These are phyloP conservation scores for Grammothele lineata DNA, from an alignment of 768 basidiomycete genomes.

Conservation along the genomic window DNA sequence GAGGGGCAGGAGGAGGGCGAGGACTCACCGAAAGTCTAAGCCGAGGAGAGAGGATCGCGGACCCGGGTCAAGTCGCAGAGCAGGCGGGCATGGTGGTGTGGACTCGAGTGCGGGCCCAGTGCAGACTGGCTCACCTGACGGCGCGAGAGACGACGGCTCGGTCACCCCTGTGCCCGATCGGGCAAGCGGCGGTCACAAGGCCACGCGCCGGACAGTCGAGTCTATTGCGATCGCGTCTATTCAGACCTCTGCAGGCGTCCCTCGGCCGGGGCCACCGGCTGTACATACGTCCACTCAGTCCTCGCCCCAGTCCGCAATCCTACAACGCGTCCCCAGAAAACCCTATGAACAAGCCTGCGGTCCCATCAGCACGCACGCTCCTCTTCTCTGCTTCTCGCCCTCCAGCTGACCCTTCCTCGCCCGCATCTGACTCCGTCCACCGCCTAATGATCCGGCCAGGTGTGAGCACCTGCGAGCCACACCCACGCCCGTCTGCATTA, in stretches of 20 bases:
- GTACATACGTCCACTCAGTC: no score
- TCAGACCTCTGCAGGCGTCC: no score
- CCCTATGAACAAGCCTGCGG: no score
- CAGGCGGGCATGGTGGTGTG: no score
- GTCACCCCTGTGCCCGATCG: slow-evolving; percentile 17
- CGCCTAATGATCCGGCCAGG: slow-evolving; percentile 8
- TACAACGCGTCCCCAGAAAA: no score
- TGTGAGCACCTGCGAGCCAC: not conserved
- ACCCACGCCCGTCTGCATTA: slow-evolving; percentile 10
- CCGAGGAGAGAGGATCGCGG: not conserved
- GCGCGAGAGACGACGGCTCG: slow-evolving; percentile 16
- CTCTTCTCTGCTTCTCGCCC: slow-evolving; percentile 6
- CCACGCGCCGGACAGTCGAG: not conserved
- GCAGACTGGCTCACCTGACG: slow-evolving; percentile 13
- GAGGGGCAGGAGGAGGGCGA: not conserved
- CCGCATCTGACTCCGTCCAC: slow-evolving; percentile 3
- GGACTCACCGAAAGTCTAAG: slow-evolving; percentile 12
- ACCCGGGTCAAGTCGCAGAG: no score
- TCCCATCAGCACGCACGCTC: no score
- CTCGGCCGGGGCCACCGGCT: no score
- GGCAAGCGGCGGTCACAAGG: slow-evolving; percentile 16
- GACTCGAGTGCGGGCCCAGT: slow-evolving; percentile 3
- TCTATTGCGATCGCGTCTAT: slow-evolving; percentile 8
- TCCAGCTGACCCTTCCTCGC: slow-evolving; percentile 8
- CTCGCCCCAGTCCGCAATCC: no score